A percentile compares a stretch with the other conserved stretches of the same genome.
Evolutionary conservation across 208 protist species (phyloP).

Genomic region (Trypanosoma boissoni): DNA sequence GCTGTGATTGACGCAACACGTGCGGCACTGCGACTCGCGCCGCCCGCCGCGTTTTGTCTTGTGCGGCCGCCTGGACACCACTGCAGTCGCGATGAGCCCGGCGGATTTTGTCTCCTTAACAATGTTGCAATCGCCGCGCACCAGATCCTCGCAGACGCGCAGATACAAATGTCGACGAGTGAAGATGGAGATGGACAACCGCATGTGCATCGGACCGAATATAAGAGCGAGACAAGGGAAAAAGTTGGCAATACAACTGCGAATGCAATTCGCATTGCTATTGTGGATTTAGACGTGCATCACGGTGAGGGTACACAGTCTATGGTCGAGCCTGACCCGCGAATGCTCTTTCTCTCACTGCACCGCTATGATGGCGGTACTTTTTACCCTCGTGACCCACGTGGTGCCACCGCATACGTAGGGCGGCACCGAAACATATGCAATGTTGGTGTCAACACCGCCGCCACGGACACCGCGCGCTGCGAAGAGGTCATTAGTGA

Average conservation of each 20-base stretch:
- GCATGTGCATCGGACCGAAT: not conserved
- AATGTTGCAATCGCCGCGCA: slow-evolving; percentile 80
- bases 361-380: slow-evolving; percentile 68
- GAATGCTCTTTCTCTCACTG: slow-evolving; percentile 81
- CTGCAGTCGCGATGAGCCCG: slow-evolving; percentile 48
- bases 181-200: too few relatives aligned
- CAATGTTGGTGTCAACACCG: slow-evolving; percentile 78
- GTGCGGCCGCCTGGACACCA: slow-evolving; percentile 92
- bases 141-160: slow-evolving; percentile 35
- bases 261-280: slow-evolving; percentile 45
- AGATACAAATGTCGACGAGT: too few relatives aligned
- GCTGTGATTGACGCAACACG: slow-evolving; percentile 66
- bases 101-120: slow-evolving; percentile 90
- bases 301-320: slow-evolving; percentile 91
- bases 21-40: slow-evolving; percentile 25
- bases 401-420: slow-evolving; percentile 37
- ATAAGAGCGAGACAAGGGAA: not conserved
- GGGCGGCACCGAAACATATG: slow-evolving; percentile 46
- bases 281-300: slow-evolving; percentile 92
- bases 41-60: slow-evolving; percentile 72
- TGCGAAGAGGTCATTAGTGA: slow-evolving; percentile 81
- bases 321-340: slow-evolving; percentile 71
- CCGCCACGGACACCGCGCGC: slow-evolving; percentile 32
- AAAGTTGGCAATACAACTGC: not conserved
- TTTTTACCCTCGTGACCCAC: slow-evolving; percentile 64